Evolutionary conservation across 2,329 filamentous ascomycete species (phyloP), one percentile per base, ranked within the genome.

Genomic region (Simplicillium aogashimaense): DNA sequence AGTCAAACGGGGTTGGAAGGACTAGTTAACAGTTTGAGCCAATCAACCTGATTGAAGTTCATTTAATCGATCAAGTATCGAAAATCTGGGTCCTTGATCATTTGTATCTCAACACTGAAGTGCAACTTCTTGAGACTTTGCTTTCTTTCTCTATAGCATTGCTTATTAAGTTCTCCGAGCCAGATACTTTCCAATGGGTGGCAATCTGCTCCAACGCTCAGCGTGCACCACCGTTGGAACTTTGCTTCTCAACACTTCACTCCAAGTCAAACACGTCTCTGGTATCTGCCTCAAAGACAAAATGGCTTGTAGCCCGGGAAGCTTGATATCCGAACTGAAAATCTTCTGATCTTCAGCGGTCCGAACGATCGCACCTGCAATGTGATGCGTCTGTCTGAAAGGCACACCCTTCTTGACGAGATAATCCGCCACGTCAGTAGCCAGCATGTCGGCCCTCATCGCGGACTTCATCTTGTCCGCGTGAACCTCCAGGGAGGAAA

Each of bases 381-480:
- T 84, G 60, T 88, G 83, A 53, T 89, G 84, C 2, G 83, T 83
- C 65, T 89, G 82, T 25, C 83, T 73, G 71, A 89, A 92, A 10
- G 83, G 84, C 13, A 87, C 79, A 29, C 77, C 78, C 57, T 77
- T 79, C 42, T 71, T 63, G 28, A 81, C 76, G 4, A 81, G 65
- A 53, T 76, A 79, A 53, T 83, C 77, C 17, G 76, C 77, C 12
- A 84, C 66, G 50, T 84, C 78, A 2, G 76, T 78, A 13, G 86
- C 86, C 3, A 94, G 74, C 85, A 94, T 92, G 56, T 86, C 83
- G 8, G 83, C 83, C 7, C 85, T 81, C 10, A 95, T 70, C 0
- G 86, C 82, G 14, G 81, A 83, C 45, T 69, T 65, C 87, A 95
- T 94, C 63, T 79, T 82, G 46, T 84, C 78, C 0, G 83, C 77